Base-by-base conservation (phyloP, 164 flowering plant genomes). In the Tetracentron sinense region DNA sequence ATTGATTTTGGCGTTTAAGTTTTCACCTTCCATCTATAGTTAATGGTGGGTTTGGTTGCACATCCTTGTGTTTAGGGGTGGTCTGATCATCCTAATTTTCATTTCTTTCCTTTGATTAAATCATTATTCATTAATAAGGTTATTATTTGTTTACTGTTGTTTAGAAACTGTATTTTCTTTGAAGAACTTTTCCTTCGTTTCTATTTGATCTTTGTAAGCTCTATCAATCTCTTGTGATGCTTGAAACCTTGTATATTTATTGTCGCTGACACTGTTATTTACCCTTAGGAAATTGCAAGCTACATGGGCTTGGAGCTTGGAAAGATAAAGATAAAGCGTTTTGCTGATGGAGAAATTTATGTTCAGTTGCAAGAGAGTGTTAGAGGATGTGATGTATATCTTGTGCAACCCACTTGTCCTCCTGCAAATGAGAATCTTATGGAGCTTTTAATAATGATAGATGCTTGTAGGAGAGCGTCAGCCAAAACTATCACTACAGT, bases 401-500 rank as follows among this genome's bases (percentile, higher is more conserved):
- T 95, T n/a, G 82, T 95, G 56, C 99, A 95, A 69, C 96, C 99
- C 14, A 95, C 99, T 11, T 82, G 97, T 56, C 97, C 97, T 62
- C 97, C 97, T 51, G 97, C 94, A 52, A 95, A 95, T 68, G 97
- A 95, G 74, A 90, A 95, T 76, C 89, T 95, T 21, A 85, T 95
- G 99, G 99, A 95, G 80, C 96, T 95, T 61, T 57, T 81, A 20
- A 72, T 95, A 48, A 92, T 92, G 97, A 85, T 92, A 5, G 99
- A 95, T 87, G 97, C 99, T 56, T 95, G 97, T 69, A 82, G 97
- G 28, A 85, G 99, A 67, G 97, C 99, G 16, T 95, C 99, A 14
- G 99, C 99, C 66, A 95, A 95, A 68, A 92, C 70, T 55, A 87
- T 95, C 54, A 95, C 97, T 70, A 97, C 97, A 5, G 99, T 95